Percentiles rank a stretch among this genome's conserved stretches.
phyloP scores from a whole-genome alignment of 2,329 filamentous ascomycete genomes.

The Nemania abortiva region DNA sequence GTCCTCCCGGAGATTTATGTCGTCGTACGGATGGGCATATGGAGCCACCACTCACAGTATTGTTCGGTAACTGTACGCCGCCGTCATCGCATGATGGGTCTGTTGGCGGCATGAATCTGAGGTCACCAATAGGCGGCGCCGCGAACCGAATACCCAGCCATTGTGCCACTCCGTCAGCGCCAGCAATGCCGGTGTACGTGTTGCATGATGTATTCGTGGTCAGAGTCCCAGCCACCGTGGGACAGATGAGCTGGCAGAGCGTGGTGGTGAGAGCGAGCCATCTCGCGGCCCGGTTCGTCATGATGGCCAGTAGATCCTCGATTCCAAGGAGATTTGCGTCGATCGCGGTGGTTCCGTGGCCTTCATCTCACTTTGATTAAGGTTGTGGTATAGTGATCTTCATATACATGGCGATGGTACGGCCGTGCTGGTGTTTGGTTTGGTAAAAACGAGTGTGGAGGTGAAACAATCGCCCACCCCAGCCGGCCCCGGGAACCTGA shows the following conservation, averaged over 20 bases:
- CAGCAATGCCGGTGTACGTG: slow-evolving; percentile 69
- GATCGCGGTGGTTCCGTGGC: slow-evolving; percentile 6
- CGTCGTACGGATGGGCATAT: slow-evolving; percentile 25
- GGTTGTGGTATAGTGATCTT: slow-evolving; percentile 21
- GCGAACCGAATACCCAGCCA: slow-evolving; percentile 84
- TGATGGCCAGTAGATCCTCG: slow-evolving; percentile 23
- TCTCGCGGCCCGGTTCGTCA: slow-evolving; percentile 30
- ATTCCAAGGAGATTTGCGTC: slow-evolving; percentile 18
- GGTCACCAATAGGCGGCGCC: slow-evolving; percentile 71
- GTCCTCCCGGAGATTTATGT: neutral
- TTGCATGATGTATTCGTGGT: slow-evolving; percentile 75
- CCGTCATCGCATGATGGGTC: slow-evolving; percentile 66
- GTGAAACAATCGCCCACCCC: slow-evolving; percentile 11
- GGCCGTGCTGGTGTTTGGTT: neutral
- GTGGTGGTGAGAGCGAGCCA: slow-evolving; percentile 37
- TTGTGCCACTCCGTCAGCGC: slow-evolving; percentile 70
- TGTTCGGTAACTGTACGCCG: slow-evolving; percentile 64
- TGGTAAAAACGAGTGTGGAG: neutral
- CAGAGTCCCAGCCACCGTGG: slow-evolving; percentile 44
- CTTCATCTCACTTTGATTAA: slow-evolving; percentile 28
- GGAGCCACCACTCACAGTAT: slow-evolving; percentile 57
- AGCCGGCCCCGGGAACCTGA: slow-evolving; percentile 1
- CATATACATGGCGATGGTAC: slow-evolving; percentile 26
- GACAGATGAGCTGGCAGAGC: slow-evolving; percentile 40
- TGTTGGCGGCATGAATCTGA: slow-evolving; percentile 76